phyloP scores from a whole-genome alignment of 305 asterid species.

The Stenogyne calaminthoides region DNA sequence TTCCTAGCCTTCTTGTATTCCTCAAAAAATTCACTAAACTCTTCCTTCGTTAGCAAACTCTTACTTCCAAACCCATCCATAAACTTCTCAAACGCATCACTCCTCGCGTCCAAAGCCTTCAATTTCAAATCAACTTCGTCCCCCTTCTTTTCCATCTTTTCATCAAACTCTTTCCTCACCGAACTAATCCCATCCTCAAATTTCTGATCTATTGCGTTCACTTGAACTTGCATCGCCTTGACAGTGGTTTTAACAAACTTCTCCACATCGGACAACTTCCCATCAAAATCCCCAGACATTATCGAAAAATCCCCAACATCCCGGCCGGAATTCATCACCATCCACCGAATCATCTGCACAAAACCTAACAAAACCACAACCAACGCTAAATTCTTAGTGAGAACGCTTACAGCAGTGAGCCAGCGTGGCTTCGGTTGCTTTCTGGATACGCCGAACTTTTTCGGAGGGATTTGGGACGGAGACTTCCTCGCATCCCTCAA shows the following conservation, averaged over 20 bases:
- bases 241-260: constrained; percentile 54
- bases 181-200: constrained; percentile 45
- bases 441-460: constrained; percentile 37
- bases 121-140: constrained; percentile 52
- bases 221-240: constrained; percentile 84
- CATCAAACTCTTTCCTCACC: constrained; percentile 58
- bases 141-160: constrained; percentile 47
- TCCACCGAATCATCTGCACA: constrained; percentile 56
- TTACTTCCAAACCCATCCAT: constrained; percentile 47
- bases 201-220: constrained; percentile 62
- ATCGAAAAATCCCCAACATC: constrained; percentile 37
- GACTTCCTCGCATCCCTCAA: constrained; percentile 52
- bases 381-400: constrained; percentile 60
- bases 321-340: constrained; percentile 36
- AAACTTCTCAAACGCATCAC: constrained; percentile 60
- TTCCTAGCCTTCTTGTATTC: constrained; percentile 52
- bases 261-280: constrained; percentile 66
- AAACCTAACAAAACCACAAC: constrained; percentile 52
- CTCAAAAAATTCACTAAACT: constrained; percentile 58
- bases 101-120: constrained; percentile 55
- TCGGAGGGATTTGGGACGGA: constrained; percentile 33
- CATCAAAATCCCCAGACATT: constrained; percentile 61
- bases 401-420: constrained; percentile 59
- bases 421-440: constrained; percentile 67
- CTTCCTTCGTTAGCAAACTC: constrained; percentile 68